Percentiles rank a stretch among this genome's conserved stretches.
phyloP scores from a whole-genome alignment of 116 monocot species.

The Cymodocea nodosa region DNA sequence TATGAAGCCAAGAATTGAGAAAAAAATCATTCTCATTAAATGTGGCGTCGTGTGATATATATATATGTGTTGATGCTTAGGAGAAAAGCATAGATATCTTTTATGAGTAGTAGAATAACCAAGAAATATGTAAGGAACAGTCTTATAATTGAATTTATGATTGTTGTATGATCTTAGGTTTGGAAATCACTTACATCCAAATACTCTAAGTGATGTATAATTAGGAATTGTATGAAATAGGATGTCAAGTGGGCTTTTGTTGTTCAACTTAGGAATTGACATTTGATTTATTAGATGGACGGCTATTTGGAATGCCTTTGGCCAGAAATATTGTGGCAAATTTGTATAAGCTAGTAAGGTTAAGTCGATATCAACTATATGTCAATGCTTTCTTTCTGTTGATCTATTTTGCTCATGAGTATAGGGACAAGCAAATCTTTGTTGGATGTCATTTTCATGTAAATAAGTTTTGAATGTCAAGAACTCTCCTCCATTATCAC shows the following conservation, averaged over 20 bases:
- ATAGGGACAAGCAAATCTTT: not conserved
- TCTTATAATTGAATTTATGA: not conserved
- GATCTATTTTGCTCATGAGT: not conserved
- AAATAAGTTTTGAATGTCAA: not conserved
- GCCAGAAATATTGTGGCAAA: too few species aligned
- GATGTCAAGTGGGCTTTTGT: too few species aligned
- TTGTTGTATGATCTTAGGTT: not conserved
- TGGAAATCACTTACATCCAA: constrained; percentile 10
- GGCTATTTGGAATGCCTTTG: too few species aligned
- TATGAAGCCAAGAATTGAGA: too few species aligned
- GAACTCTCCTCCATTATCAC: constrained; percentile 15
- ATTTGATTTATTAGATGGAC: not conserved
- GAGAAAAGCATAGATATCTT: not conserved
- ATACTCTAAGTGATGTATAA: too few species aligned
- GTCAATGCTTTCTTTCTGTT: not conserved
- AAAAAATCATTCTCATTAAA: too few species aligned
- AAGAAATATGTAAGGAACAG: not conserved
- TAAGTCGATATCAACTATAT: not conserved
- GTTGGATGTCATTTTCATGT: not conserved
- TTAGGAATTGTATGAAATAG: too few species aligned
- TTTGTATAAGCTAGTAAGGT: too few species aligned
- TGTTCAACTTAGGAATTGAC: too few species aligned
- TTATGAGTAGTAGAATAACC: not conserved
- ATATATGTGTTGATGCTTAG: too few species aligned
- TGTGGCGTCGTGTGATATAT: too few species aligned